Percentiles rank a stretch among this genome's conserved stretches.
These are phyloP conservation scores for Neurospora sp. DNA, from an alignment of 495 filamentous ascomycete genomes.

Conservation along the genomic window DNA sequence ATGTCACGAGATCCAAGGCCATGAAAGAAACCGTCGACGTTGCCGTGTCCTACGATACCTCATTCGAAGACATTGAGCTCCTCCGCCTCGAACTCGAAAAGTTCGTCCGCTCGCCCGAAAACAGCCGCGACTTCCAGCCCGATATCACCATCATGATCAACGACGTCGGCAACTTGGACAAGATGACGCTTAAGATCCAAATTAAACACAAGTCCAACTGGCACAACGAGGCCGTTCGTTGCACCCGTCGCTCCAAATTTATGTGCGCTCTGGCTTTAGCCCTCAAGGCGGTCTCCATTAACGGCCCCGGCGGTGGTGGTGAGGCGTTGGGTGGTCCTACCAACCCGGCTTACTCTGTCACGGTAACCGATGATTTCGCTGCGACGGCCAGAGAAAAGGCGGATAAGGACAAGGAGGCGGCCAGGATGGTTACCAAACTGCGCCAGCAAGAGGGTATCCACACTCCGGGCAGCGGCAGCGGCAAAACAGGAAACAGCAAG, in stretches of 20 bases:
- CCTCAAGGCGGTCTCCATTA: slow-evolving; percentile 77
- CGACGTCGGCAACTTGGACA: slow-evolving; percentile 78
- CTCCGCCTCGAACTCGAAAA: slow-evolving; percentile 69
- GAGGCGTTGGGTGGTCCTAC: slow-evolving; percentile 55
- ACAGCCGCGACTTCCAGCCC: slow-evolving; percentile 82
- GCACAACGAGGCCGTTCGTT: slow-evolving; percentile 80
- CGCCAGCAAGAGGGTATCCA: not conserved
- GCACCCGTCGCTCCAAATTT: slow-evolving; percentile 83
- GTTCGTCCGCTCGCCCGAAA: slow-evolving; percentile 80
- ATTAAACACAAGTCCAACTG: slow-evolving; percentile 95
- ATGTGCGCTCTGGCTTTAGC: slow-evolving; percentile 89
- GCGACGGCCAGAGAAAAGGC: slow-evolving; percentile 48
- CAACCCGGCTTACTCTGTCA: slow-evolving; percentile 67
- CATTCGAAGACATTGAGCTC: slow-evolving; percentile 75
- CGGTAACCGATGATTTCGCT: slow-evolving; percentile 55
- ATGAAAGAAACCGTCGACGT: slow-evolving; percentile 84
- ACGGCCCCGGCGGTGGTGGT: slow-evolving; percentile 64
- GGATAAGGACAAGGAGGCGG: slow-evolving; percentile 49
- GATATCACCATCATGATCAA: slow-evolving; percentile 69
- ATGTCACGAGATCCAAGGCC: slow-evolving; percentile 76
- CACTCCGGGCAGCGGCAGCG: not conserved
- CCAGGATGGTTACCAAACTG: slow-evolving; percentile 42
- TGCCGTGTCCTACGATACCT: slow-evolving; percentile 72
- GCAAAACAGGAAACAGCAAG: slow-evolving; percentile 8
- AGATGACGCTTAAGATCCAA: slow-evolving; percentile 69